Conservation (phyloP, 2,329 filamentous ascomycete species). For the Didymella lethalis region DNA sequence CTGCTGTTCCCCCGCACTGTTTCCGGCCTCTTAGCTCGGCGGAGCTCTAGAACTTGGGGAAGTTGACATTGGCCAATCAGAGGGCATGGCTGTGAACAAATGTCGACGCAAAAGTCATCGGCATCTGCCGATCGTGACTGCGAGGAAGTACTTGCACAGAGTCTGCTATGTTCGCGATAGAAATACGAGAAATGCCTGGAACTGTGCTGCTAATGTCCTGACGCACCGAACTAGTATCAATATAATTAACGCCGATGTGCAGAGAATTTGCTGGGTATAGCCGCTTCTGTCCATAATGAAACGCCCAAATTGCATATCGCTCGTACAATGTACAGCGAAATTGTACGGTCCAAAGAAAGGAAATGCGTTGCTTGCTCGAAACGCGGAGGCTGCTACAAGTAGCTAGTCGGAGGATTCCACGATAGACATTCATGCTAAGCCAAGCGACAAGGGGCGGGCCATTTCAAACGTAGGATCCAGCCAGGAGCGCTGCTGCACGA, state of each 20-base stretch:
- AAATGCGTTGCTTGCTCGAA: neutral
- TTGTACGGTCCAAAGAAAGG: neutral
- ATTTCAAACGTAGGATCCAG: slow-evolving; percentile 1
- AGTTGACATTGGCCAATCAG: slow-evolving; percentile 18
- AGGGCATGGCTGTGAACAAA: neutral
- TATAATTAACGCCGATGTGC: neutral
- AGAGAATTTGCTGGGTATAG: slow-evolving; percentile 7
- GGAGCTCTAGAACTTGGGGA: slow-evolving; percentile 10
- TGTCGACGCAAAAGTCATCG: slow-evolving; percentile 11
- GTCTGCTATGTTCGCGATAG: neutral
- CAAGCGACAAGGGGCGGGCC: slow-evolving; percentile 4
- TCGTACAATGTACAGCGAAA: neutral
- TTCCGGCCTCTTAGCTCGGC: neutral
- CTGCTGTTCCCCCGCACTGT: slow-evolving; percentile 11
- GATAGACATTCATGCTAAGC: neutral
- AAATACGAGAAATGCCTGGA: neutral
- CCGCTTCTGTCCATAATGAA: slow-evolving; percentile 1
- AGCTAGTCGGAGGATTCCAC: slow-evolving; percentile 6
- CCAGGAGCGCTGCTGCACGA: neutral
- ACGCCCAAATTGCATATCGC: neutral
- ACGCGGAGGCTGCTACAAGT: neutral
- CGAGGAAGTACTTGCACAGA: neutral
- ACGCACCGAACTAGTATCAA: neutral
- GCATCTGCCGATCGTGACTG: slow-evolving; percentile 9
- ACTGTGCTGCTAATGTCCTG: neutral